Conservation (phyloP, 2,329 filamentous ascomycete genomes). For the Coleophoma crateriformis region DNA sequence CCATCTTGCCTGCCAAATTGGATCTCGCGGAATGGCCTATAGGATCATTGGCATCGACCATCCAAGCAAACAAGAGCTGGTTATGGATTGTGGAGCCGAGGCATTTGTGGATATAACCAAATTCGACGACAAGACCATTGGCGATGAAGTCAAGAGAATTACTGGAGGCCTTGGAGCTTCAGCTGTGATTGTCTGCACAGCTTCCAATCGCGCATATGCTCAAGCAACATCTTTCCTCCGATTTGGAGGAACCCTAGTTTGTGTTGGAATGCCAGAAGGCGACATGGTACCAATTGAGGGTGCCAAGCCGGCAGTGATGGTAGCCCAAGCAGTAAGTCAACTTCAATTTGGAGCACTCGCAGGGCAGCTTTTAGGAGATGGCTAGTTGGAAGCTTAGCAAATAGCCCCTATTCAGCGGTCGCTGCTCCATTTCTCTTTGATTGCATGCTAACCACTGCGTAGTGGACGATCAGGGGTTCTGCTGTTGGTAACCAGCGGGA, state of each 20-base stretch:
- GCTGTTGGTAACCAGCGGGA: constrained; percentile 45
- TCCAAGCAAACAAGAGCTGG: constrained; percentile 52
- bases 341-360: no score
- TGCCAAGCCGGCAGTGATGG: constrained; percentile 34
- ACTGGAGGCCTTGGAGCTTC: constrained; percentile 55
- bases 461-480: constrained; percentile 39
- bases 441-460: no score
- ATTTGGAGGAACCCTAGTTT: constrained; percentile 44
- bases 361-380: no score
- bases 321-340: constrained; percentile 28
- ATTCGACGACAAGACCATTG: constrained; percentile 41
- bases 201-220: constrained; percentile 42
- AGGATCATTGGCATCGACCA: constrained; percentile 63
- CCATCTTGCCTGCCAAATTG: constrained; percentile 57
- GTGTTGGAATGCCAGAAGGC: constrained; percentile 45
- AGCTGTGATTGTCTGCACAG: constrained; percentile 52
- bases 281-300: constrained; percentile 36
- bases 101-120: constrained; percentile 59
- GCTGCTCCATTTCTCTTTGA: no score
- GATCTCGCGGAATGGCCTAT: constrained; percentile 52
- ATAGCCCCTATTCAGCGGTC: no score
- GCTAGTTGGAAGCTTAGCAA: no score
- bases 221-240: constrained; percentile 41
- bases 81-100: constrained; percentile 57
- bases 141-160: constrained; percentile 47